Percentiles rank a stretch among this genome's conserved stretches.
These are phyloP conservation scores for Penicillium sp. DNA, from an alignment of 2,329 filamentous ascomycete genomes.

Conservation along the genomic window DNA sequence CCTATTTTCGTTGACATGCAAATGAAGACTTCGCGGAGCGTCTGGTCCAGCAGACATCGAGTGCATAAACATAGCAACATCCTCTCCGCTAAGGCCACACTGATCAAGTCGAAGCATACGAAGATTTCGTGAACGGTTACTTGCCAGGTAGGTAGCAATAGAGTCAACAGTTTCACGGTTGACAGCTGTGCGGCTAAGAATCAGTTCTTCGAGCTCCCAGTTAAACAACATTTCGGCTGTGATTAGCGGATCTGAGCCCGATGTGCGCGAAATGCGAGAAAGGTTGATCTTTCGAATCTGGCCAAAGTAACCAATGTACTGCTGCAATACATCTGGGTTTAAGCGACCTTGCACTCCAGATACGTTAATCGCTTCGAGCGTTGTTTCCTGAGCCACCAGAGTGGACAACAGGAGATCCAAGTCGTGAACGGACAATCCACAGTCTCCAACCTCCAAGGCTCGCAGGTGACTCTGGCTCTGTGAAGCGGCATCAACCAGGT, in stretches of 20 bases:
- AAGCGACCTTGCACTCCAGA: slow-evolving; percentile 67
- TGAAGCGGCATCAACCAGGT: slow-evolving; percentile 66
- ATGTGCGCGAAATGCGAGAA: slow-evolving; percentile 64
- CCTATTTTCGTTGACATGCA: slow-evolving; percentile 66
- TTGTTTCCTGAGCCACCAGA: slow-evolving; percentile 64
- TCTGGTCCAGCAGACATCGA: slow-evolving; percentile 58
- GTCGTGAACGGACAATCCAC: slow-evolving; percentile 53
- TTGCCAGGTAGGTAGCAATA: slow-evolving; percentile 64
- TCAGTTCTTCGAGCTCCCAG: slow-evolving; percentile 67
- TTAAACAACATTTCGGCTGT: slow-evolving; percentile 65
- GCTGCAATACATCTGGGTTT: slow-evolving; percentile 64
- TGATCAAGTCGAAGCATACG: slow-evolving; percentile 66
- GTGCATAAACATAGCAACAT: slow-evolving; percentile 65
- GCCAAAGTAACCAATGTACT: slow-evolving; percentile 66
- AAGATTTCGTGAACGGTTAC: slow-evolving; percentile 60
- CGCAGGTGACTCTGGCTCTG: slow-evolving; percentile 65
- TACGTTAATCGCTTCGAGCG: slow-evolving; percentile 66
- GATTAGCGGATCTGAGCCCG: slow-evolving; percentile 64
- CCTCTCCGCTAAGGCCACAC: slow-evolving; percentile 64
- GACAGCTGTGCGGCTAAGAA: slow-evolving; percentile 62
- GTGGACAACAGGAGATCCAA: slow-evolving; percentile 63
- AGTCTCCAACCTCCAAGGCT: slow-evolving; percentile 67
- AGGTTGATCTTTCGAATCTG: slow-evolving; percentile 67
- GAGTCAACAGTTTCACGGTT: slow-evolving; percentile 67
- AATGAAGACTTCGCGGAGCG: slow-evolving; percentile 59